Percentiles rank a stretch among this genome's conserved stretches.
These are phyloP conservation scores for Penicillium sp. DNA, from an alignment of 2,329 filamentous ascomycete species.

Conservation along the genomic window DNA sequence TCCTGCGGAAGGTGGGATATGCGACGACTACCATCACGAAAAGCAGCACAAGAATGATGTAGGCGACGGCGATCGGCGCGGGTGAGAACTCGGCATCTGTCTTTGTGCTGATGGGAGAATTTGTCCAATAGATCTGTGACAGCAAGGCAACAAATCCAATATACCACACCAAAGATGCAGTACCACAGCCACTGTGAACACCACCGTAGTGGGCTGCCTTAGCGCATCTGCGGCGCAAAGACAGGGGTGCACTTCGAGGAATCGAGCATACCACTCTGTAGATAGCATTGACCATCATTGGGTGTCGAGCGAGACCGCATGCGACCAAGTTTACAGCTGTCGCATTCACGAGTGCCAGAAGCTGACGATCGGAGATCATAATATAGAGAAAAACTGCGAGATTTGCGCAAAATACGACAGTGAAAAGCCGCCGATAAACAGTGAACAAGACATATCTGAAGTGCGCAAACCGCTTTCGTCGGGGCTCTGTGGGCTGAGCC, in stretches of 20 bases:
- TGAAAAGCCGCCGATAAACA: constrained; percentile 46
- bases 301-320: constrained; percentile 52
- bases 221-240: constrained; percentile 46
- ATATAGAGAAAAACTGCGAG: constrained; percentile 39
- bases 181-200: constrained; percentile 53
- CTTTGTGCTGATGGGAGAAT: constrained; percentile 16
- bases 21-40: constrained; percentile 62
- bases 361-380: constrained; percentile 35
- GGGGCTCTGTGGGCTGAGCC: constrained; percentile 11
- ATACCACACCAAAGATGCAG: constrained; percentile 51
- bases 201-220: constrained; percentile 57
- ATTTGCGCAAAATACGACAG: constrained; percentile 41
- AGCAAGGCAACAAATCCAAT: constrained; percentile 34
- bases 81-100: constrained; percentile 23
- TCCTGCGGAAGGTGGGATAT: constrained; percentile 62
- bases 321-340: constrained; percentile 48
- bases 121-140: constrained; percentile 31
- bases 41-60: constrained; percentile 58
- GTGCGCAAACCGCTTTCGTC: constrained; percentile 13
- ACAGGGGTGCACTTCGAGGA: constrained; percentile 47
- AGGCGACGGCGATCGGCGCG: constrained; percentile 54
- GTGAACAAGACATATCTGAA: constrained; percentile 16
- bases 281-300: constrained; percentile 53
- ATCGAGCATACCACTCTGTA: constrained; percentile 48
- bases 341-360: constrained; percentile 43